Percentiles rank a stretch among this genome's conserved stretches.
These are phyloP conservation scores for Coniochaeta sp. DNA, from an alignment of 2,329 filamentous ascomycete genomes.

Conservation along the genomic window DNA sequence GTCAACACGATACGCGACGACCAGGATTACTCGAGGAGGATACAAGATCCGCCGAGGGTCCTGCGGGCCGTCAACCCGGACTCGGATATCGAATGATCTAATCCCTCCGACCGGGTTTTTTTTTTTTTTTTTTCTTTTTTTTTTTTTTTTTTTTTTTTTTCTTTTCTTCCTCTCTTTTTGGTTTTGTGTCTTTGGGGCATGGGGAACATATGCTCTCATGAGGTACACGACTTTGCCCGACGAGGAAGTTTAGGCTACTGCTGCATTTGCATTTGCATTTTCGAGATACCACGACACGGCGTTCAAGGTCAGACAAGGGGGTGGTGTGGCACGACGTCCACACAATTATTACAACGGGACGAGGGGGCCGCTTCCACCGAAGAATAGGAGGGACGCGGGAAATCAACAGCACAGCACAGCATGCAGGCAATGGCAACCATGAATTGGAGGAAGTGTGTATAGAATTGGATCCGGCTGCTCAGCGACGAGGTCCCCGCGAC, in stretches of 20 bases:
- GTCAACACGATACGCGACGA: slow-evolving; percentile 57
- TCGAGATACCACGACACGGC: slow-evolving; percentile 36
- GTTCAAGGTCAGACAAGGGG: slow-evolving; percentile 18
- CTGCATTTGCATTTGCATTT: slow-evolving; percentile 32
- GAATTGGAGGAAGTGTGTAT: neutral
- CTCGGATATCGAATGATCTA: slow-evolving; percentile 28
- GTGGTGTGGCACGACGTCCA: neutral
- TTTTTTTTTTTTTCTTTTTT: neutral
- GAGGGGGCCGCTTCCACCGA: neutral
- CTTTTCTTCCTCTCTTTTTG: neutral
- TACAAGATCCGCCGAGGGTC: slow-evolving; percentile 44
- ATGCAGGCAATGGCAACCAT: neutral
- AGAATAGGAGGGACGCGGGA: neutral
- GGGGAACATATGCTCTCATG: slow-evolving; percentile 14
- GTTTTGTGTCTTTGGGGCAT: neutral
- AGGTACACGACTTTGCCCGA: slow-evolving; percentile 17
- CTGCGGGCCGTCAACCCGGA: slow-evolving; percentile 59
- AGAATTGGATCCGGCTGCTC: neutral
- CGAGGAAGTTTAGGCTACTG: slow-evolving; percentile 18
- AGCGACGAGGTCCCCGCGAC: neutral
- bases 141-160: neutral
- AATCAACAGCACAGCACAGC: neutral
- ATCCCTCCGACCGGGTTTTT: no score
- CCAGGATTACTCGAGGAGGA: slow-evolving; percentile 56
- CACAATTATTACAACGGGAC: neutral